Percentiles rank a stretch among this genome's conserved stretches.
These are phyloP conservation scores for Phytophthora citricola DNA, from an alignment of 352 stramenopile genomes.

Conservation along the genomic window DNA sequence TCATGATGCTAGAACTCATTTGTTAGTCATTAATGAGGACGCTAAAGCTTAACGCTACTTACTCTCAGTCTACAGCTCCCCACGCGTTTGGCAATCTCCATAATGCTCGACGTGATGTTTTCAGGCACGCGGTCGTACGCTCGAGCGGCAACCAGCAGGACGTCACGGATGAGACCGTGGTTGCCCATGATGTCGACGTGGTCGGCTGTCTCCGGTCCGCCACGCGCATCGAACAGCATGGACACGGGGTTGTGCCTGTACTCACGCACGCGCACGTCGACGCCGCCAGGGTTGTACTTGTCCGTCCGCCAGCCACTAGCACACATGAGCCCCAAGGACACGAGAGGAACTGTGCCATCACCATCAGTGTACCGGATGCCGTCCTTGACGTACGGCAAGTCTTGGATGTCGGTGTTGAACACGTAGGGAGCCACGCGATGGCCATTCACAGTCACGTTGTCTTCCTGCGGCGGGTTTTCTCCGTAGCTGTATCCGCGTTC, in stretches of 20 bases:
- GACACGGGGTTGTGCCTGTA: slow-evolving; percentile 80
- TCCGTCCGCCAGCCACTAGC: slow-evolving; percentile 81
- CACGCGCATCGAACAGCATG: slow-evolving; percentile 73
- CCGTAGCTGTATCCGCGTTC: slow-evolving; percentile 86
- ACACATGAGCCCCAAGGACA: slow-evolving; percentile 96
- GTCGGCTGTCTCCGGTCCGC: slow-evolving; percentile 82
- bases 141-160: slow-evolving; percentile 65
- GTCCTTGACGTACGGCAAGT: slow-evolving; percentile 74
- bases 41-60: background rate
- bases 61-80: slow-evolving; percentile 35
- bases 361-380: slow-evolving; percentile 91
- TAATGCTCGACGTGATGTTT: slow-evolving; percentile 73
- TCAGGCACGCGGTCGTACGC: slow-evolving; percentile 78
- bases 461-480: slow-evolving; percentile 48
- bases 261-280: slow-evolving; percentile 88
- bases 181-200: slow-evolving; percentile 98
- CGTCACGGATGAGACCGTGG: slow-evolving; percentile 86
- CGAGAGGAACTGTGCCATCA: slow-evolving; percentile 93
- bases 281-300: slow-evolving; percentile 88
- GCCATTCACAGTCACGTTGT: slow-evolving; percentile 40
- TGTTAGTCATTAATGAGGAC: too few relatives aligned
- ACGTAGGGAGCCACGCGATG: slow-evolving; percentile 67
- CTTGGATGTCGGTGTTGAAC: slow-evolving; percentile 65
- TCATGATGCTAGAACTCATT: too few relatives aligned
- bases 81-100: slow-evolving; percentile 69